These are phyloP conservation scores for Hymenoscyphus scutula DNA, from an alignment of 2,329 filamentous ascomycete species.

Conservation along the genomic window DNA sequence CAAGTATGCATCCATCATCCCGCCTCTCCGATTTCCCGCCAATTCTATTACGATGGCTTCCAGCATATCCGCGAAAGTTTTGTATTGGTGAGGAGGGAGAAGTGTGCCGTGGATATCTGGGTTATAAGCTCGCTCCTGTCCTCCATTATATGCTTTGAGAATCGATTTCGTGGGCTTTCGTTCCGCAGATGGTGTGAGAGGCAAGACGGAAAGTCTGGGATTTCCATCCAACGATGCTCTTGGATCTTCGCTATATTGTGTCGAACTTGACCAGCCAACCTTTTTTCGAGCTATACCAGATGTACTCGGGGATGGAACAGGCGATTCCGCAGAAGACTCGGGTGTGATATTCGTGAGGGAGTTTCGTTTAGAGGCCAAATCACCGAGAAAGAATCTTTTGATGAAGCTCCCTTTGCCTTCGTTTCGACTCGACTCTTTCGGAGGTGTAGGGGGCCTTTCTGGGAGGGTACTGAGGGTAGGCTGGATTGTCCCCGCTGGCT, in stretches of 20 bases:
- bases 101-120: constrained; percentile 17
- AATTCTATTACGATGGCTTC: constrained; percentile 82
- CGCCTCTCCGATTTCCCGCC: constrained; percentile 67
- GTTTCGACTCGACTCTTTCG: constrained; percentile 42
- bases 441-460: constrained; percentile 65
- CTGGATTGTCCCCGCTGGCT: constrained; percentile 37
- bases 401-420: constrained; percentile 36
- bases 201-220: constrained; percentile 15
- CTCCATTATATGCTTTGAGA: constrained; percentile 63
- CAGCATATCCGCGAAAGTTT: constrained; percentile 74
- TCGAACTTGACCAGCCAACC: constrained; percentile 62
- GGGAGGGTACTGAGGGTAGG: constrained; percentile 55
- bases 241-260: constrained; percentile 51
- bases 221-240: constrained; percentile 21
- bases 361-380: constrained; percentile 13
- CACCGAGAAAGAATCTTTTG: constrained; percentile 37
- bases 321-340: constrained; percentile 38
- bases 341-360: constrained; percentile 26
- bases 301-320: constrained; percentile 11
- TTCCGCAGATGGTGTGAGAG: constrained; percentile 38
- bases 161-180: constrained; percentile 68
- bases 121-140: constrained; percentile 18
- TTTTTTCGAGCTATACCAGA: constrained; percentile 43
- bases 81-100: constrained; percentile 36
- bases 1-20: constrained; percentile 81